These are phyloP conservation scores for Triangularia verruculosa DNA, from an alignment of 2,329 filamentous ascomycete genomes.

Conservation along the genomic window DNA sequence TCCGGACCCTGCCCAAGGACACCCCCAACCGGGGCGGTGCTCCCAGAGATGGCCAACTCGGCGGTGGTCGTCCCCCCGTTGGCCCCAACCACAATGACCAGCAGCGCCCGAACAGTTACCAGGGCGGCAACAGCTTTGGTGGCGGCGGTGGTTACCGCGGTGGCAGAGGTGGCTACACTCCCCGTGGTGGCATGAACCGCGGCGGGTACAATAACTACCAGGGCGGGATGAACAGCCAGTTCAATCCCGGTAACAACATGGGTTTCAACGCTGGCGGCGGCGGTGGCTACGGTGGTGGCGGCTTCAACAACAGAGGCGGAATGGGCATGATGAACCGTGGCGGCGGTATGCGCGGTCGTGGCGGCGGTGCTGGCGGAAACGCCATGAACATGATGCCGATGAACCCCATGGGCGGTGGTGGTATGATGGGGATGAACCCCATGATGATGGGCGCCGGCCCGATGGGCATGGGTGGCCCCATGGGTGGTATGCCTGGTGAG, in stretches of 20 bases:
- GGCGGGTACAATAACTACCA: conserved; percentile 41
- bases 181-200: conserved; percentile 46
- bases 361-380: conserved; percentile 32
- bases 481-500: conserved; percentile 56
- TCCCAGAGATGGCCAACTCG: conserved; percentile 46
- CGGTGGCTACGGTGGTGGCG: conserved; percentile 44
- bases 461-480: conserved; percentile 13
- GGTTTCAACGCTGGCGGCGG: conserved; percentile 35
- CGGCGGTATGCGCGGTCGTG: conserved; percentile 43
- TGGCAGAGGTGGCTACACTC: conserved; percentile 48
- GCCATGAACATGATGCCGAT: conserved; percentile 35
- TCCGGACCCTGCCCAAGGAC: conserved; percentile 88
- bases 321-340: conserved; percentile 46
- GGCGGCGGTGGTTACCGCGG: conserved; percentile 44
- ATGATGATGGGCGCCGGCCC: conserved; percentile 28
- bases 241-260: conserved; percentile 39
- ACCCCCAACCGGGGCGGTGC: conserved; percentile 63
- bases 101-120: conserved; percentile 44
- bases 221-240: conserved; percentile 39
- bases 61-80: neutral
- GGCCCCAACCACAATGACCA: conserved; percentile 29
- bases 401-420: conserved; percentile 45
- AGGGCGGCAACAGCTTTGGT: conserved; percentile 29
- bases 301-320: conserved; percentile 47
- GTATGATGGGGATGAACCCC: conserved; percentile 44